Evolutionary conservation across 2,329 filamentous ascomycete species (phyloP).

Genomic region (Fusarium sp.): DNA sequence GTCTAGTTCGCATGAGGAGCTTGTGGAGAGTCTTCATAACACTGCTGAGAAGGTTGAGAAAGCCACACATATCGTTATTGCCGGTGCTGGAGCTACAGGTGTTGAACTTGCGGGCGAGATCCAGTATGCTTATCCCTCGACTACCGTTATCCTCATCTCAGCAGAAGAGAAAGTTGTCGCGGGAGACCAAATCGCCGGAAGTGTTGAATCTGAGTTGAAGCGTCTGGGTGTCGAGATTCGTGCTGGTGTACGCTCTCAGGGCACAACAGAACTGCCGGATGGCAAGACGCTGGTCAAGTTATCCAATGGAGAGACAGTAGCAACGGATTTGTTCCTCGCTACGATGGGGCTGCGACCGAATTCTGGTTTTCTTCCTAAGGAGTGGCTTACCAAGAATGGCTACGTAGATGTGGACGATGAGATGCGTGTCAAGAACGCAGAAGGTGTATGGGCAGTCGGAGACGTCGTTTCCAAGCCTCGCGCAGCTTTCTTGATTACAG

Average conservation of each 20-base stretch:
- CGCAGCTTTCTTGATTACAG: constrained; percentile 71
- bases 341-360: constrained; percentile 69
- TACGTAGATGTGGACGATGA: constrained; percentile 65
- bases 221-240: constrained; percentile 66
- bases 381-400: constrained; percentile 59
- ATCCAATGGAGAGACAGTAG: constrained; percentile 60
- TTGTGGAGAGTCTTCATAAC: constrained; percentile 56
- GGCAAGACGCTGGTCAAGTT: constrained; percentile 65
- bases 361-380: constrained; percentile 63
- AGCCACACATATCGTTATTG: constrained; percentile 68
- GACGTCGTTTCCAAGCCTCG: constrained; percentile 66
- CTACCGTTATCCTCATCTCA: constrained; percentile 64
- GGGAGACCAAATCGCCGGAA: constrained; percentile 59
- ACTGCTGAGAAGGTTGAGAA: constrained; percentile 58
- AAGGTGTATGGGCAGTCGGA: constrained; percentile 66
- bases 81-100: constrained; percentile 68
- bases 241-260: constrained; percentile 58
- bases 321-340: constrained; percentile 69
- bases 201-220: constrained; percentile 63
- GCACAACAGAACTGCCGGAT: constrained; percentile 51
- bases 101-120: constrained; percentile 69
- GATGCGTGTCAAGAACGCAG: constrained; percentile 60
- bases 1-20: constrained; percentile 61
- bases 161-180: constrained; percentile 58
- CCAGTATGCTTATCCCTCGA: constrained; percentile 63